Evolutionary conservation across 192 early-diverging fungal genomes (phyloP), one percentile per base, ranked within the genome.

Genomic region (Podila minutissima): DNA sequence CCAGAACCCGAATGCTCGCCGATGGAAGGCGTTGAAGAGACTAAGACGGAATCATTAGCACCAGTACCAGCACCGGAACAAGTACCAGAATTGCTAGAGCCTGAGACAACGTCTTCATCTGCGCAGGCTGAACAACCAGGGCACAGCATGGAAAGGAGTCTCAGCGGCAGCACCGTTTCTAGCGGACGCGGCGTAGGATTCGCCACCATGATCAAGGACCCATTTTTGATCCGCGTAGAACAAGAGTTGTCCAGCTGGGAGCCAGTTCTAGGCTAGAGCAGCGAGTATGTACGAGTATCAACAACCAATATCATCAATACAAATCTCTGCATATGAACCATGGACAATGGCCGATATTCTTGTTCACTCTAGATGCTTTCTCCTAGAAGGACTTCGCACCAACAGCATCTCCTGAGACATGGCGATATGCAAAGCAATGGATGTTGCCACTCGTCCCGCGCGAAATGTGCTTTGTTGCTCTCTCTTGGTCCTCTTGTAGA

Each of bases 231-330:
- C 20, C 70, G 60, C 12, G 58, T 81, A 19, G 77, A 81, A 15
- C 77, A 73, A 60, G 77, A 81, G 35, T 24, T 81, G 48, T 41
- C 66, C 17, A 41, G 60, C 31, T 81, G 77, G 77, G 71, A 72
- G 22, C 62, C 77, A 48, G 60, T 73, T 41, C 41, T 57, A n/a
- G 51, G 69, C 37, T 50, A 29, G 24, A 1, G 28, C 26, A 61
- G 13, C 59, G 59, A 22, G 28, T 29, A 29, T n/a, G 59, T 61
- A 61, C 32, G 15, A 31, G 4, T 5, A 11, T 37, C 51, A 29
- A 49, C 9, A 26, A 63, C 3, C 51, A 29, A 49, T 24, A 48
- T 32, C 3, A 37, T 7, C 19, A 63, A 63, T 38, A 37, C 32
- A 37, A 68, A 53, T 41, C 22, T 46, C 15, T 15, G 13, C 41